Base-by-base conservation (phyloP, 2,329 filamentous ascomycete genomes). In the Alternaria arbusti region DNA sequence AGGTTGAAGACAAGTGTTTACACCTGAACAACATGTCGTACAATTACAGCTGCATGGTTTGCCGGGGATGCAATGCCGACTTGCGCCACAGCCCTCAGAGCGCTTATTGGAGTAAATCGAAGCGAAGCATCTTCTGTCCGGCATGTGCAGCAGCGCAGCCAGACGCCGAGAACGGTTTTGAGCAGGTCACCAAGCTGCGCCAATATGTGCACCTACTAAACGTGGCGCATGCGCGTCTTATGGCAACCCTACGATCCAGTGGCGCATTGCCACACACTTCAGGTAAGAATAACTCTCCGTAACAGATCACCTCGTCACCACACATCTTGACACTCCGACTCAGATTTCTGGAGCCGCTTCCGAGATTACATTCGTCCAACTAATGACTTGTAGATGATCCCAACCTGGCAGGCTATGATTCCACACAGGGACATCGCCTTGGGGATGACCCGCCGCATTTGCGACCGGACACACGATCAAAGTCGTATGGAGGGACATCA, bases 161-260 rank as follows among this genome's bases (percentile, higher is more conserved):
- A 9, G 89, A 90, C 65, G 82, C 83, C 2, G 82, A 85, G 64
- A 82, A 81, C n/a, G 87, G 86, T 0, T 92, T 97, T 74, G 86
- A 90, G 64, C 88, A 89, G 65, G 88, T 97, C 40, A 92, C 92
- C 17, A 94, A 96, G 78, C 84, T 99, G 58, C 91, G 96, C 76
- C 95, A 99, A 82, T 99, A 97, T 77, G 90, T 97, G 6, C 97
- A 97, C 80, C 84, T 99, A 20, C 86, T 99, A 44, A 89, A 93
- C 73, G 96, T 99, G 22, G 96, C 96, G 17, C 87, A 99, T 69
- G 96, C 96, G 23, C 87, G 96, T 61, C 85, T 99, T 23, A 85
- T 99, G 65, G 92, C 95, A 47, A 97, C 96, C 28, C 86, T 99
- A 32, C 89, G 93, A 67, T 92, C 86, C 69, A 96, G 89, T 69